Evolutionary conservation across 176 grass and related monocot genomes (phyloP), one percentile per base, ranked within the genome.

Genomic region (Eleusine coracana): DNA sequence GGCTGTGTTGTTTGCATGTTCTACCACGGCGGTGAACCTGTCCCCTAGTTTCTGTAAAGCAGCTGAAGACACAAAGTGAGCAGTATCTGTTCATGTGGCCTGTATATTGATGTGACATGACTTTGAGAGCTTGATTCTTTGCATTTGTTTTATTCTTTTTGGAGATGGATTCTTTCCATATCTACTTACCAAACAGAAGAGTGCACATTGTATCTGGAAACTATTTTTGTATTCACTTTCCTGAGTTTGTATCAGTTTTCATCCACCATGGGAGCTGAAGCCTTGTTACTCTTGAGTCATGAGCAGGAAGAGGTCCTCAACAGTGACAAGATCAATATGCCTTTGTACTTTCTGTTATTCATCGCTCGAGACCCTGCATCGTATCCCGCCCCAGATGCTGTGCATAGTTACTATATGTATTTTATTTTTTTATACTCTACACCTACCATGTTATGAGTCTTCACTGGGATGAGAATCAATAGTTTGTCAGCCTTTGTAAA

Each of bases 21-120:
- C 44, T 77, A 55, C 55, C 5, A 71, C 12, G 20, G 20, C 7
- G 36, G 6, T 75, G 38, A 34, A 29, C 63, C 6, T 11, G 70
- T 34, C 59, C 60, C 42, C 68, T 46, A 46, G 74, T 18, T 83
- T 73, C 46, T 78, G 86, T 78, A 66, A 78, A 88, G 80, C 66
- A 14, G 67, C 71, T 45, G 39, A 73, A 78, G 34, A 72, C 73
- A 72, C 44, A 49, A 20, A 77, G 23, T 10, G 56, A 51, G n/a
- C 0, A n/a, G 68, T 79, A 72, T 73, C 67, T 10, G 11, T 67
- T 66, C 61, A 27, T 63, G 58, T 29, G 58, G 58, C 60, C 41
- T 78, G 80, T 83, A 78, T 83, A 83, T 73, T 73, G 46, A 14
- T 78, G 42, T 77, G 44, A 25, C 55, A 23, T 5, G 16, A 64